These are phyloP conservation scores for Noccaea caerulescens DNA, from an alignment of 345 rosid genomes.

Conservation along the genomic window DNA sequence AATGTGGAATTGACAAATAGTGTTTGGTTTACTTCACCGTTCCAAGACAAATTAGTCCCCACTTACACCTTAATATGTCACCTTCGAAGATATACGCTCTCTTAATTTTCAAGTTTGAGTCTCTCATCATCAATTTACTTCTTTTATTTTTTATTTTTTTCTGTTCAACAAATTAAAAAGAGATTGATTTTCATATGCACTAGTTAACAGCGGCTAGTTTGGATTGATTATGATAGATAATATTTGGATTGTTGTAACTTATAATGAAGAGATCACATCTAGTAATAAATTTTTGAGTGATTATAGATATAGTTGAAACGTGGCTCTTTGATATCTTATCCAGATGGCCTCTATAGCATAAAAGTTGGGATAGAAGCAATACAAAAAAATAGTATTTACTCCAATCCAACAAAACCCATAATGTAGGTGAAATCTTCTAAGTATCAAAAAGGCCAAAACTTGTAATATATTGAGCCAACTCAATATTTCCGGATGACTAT, in stretches of 20 bases:
- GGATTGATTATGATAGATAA: slow-evolving; percentile 9
- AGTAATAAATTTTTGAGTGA: background rate
- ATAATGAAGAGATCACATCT: background rate
- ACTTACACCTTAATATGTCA: slow-evolving; percentile 38
- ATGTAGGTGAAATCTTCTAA: background rate
- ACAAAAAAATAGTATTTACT: background rate
- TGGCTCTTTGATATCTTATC: slow-evolving; percentile 22
- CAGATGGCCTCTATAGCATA: background rate
- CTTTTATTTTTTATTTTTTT: background rate
- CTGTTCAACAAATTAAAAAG: background rate
- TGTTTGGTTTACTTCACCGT: slow-evolving; percentile 38
- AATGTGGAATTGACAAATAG: slow-evolving; percentile 24
- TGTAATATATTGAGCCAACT: background rate
- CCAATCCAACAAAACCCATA: slow-evolving; percentile 11
- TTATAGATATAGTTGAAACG: background rate
- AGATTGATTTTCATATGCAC: background rate
- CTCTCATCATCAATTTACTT: slow-evolving; percentile 3
- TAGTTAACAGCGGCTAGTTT: background rate
- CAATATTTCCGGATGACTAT: slow-evolving; percentile 31
- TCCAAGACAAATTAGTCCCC: slow-evolving; percentile 42
- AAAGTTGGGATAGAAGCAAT: background rate
- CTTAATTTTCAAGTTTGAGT: slow-evolving; percentile 13
- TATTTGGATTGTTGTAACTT: background rate
- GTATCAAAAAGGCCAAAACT: slow-evolving; percentile 6
- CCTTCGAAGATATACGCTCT: slow-evolving; percentile 30